These are phyloP conservation scores for Cryptosporidium baileyi DNA, from an alignment of 169 alveolate species.

Conservation along the genomic window DNA sequence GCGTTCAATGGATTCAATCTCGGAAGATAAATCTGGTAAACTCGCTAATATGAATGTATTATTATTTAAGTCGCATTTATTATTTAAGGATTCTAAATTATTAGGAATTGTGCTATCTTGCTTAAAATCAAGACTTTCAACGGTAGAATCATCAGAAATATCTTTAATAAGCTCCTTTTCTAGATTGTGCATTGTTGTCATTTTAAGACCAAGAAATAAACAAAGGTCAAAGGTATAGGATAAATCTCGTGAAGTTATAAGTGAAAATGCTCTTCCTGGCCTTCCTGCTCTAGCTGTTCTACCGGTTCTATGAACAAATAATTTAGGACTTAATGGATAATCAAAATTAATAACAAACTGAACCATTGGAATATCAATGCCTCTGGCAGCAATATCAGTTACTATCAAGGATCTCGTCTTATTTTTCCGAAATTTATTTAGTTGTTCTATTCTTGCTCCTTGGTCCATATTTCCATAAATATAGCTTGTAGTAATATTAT, in stretches of 20 bases:
- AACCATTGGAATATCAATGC: constrained; percentile 88
- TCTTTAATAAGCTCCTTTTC: background rate
- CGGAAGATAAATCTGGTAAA: constrained; percentile 35
- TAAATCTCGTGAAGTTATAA: constrained; percentile 77
- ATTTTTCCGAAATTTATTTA: constrained; percentile 80
- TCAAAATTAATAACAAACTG: constrained; percentile 83
- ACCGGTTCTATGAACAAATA: constrained; percentile 87
- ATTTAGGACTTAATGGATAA: constrained; percentile 72
- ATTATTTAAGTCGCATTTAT: background rate
- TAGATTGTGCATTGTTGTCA: background rate
- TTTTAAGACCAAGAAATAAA: constrained; percentile 71
- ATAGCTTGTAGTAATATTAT: constrained; percentile 74
- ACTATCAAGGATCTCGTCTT: constrained; percentile 80
- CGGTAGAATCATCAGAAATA: background rate
- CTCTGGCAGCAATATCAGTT: constrained; percentile 90
- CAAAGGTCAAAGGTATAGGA: constrained; percentile 80
- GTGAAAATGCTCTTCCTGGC: constrained; percentile 77
- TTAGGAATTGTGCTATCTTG: background rate
- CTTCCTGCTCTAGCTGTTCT: constrained; percentile 94
- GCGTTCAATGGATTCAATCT: constrained; percentile 66
- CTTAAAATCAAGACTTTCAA: background rate
- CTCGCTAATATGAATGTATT: constrained; percentile 10
- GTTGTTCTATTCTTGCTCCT: constrained; percentile 81
- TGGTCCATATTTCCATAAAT: constrained; percentile 91
- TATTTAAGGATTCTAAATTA: background rate